Base-by-base conservation (phyloP, 345 rosid genomes). In the Populus pruinosa region DNA sequence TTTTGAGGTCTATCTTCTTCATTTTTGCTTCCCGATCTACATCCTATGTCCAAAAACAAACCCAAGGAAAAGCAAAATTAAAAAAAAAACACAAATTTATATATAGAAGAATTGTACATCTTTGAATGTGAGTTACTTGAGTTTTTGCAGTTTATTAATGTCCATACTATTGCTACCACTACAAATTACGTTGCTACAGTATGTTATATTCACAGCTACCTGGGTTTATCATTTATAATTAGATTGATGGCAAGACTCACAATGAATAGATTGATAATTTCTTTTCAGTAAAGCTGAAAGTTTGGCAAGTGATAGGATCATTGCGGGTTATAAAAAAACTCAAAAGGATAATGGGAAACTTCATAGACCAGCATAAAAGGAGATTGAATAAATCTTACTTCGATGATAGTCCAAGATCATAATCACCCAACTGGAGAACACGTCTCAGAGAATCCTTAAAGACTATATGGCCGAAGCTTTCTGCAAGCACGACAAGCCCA, bases 401-500 rank as follows among this genome's bases (percentile, higher is more conserved):
- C 78, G 99, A 93, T 43, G 98, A 92, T 27, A 93, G 79, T 75
- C 97, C 90, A 70, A 93, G 93, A 84, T 94, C 97, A 85, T 81
- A 77, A 76, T 93, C 98, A 78, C 87, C 92, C 12, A 86, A 89
- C 79, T 84, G 95, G 78, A 93, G 93, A 53, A 96, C 87, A 10
- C 84, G 95, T 78, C 82, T 91, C 56, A 96, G 90, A 69, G 99
- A 93, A 78, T 93, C 92, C 87, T 85, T 93, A 81, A 92, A 93
- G 62, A 96, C 98, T 31, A 96, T 85, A 81, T 93, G 98, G 73
- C 96, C 98, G 88, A 96, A 96, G 86, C 99, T 96, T 87, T 96
- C 99, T 65, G 99, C 93, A 84, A 96, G 99, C 86, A 93, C 97
- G 67, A 96, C 94, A 81, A 93, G 89, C 18, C 99, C 99, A 69